Evolutionary conservation across 2,329 filamentous ascomycete species (phyloP).

Genomic region (Dryadomyces quercus-mongolicae): DNA sequence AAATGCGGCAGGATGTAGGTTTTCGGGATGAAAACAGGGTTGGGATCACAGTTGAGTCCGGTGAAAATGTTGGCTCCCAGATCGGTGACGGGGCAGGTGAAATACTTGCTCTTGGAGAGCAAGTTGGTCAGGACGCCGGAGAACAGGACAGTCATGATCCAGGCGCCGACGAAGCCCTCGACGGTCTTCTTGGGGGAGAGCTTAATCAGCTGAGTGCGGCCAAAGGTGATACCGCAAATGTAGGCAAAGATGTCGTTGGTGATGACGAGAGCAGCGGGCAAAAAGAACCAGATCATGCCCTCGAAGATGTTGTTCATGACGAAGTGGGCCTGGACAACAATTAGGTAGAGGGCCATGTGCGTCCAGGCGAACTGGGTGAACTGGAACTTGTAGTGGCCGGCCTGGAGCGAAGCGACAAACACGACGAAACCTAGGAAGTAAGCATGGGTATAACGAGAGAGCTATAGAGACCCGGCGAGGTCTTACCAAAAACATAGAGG

Average conservation of each 20-base stretch:
- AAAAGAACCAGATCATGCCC: slow-evolving; percentile 99
- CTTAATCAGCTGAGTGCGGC: slow-evolving; percentile 92
- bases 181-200: slow-evolving; percentile 98
- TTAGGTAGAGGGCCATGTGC: slow-evolving; percentile 96
- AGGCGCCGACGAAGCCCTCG: slow-evolving; percentile 91
- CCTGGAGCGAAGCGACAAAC: slow-evolving; percentile 89
- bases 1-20: slow-evolving; percentile 62
- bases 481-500: slow-evolving; percentile 83
- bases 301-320: slow-evolving; percentile 99
- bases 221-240: slow-evolving; percentile 93
- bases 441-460: neutral
- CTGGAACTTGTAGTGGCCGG: slow-evolving; percentile 94
- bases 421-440: slow-evolving; percentile 73
- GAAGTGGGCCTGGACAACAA: slow-evolving; percentile 96
- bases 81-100: slow-evolving; percentile 95
- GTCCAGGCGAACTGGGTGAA: slow-evolving; percentile 99
- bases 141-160: slow-evolving; percentile 87
- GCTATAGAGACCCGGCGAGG: neutral
- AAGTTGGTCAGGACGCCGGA: slow-evolving; percentile 72
- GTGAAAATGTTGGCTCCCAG: slow-evolving; percentile 89
- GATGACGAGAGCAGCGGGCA: slow-evolving; percentile 88
- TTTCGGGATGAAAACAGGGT: slow-evolving; percentile 78
- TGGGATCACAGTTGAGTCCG: slow-evolving; percentile 77
- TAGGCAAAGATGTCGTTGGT: slow-evolving; percentile 99
- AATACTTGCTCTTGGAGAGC: slow-evolving; percentile 86